These are phyloP conservation scores for Aureobasidium vineae DNA, from an alignment of 2,329 filamentous ascomycete species.

Conservation along the genomic window DNA sequence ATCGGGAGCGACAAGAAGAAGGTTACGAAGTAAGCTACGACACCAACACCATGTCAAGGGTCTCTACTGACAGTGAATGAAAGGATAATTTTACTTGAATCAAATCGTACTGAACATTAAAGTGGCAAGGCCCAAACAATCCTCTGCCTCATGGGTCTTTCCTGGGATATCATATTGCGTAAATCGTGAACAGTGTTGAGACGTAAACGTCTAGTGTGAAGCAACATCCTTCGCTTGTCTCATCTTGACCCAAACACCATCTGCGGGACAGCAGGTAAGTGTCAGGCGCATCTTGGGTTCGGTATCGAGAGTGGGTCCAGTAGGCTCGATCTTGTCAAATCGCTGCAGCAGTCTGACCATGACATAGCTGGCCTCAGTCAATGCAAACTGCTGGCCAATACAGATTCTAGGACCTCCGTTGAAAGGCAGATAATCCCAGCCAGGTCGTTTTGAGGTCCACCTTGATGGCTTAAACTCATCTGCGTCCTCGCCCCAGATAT, in stretches of 20 bases:
- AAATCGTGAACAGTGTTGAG: neutral
- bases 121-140: neutral
- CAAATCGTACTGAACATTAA: conserved; percentile 1
- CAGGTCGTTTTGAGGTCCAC: conserved; percentile 40
- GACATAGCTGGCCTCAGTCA: conserved; percentile 39
- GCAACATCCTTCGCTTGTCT: conserved; percentile 22
- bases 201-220: neutral
- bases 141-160: neutral
- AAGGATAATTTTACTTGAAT: no score
- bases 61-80: no score
- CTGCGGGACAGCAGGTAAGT: conserved; percentile 23
- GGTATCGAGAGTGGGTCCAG: conserved; percentile 5
- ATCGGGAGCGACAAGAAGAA: no score
- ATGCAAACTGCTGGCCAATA: conserved; percentile 32
- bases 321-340: conserved; percentile 35
- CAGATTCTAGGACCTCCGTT: conserved; percentile 36
- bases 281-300: conserved; percentile 21
- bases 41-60: no score
- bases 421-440: conserved; percentile 41
- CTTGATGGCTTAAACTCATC: conserved; percentile 51
- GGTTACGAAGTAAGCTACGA: no score
- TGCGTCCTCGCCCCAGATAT: conserved; percentile 52
- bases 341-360: conserved; percentile 36
- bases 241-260: conserved; percentile 24
- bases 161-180: neutral